Percentiles rank a stretch among this genome's conserved stretches.
phyloP scores from a whole-genome alignment of 1,139 yeast species.

The Sugiyamaella neomexicana region DNA sequence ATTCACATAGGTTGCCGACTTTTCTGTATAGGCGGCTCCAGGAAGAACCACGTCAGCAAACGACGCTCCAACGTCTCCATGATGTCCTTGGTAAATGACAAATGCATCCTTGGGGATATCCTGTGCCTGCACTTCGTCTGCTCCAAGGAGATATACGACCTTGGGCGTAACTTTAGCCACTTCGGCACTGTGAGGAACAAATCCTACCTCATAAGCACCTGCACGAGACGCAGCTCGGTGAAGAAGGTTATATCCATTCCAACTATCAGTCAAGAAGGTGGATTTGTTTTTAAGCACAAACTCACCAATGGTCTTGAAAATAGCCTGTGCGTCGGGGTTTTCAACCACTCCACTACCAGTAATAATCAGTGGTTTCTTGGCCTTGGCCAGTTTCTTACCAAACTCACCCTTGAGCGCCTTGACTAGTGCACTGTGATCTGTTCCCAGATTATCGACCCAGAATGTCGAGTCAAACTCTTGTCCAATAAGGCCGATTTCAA shows the following conservation, averaged over 20 bases:
- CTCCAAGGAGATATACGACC: constrained; percentile 77
- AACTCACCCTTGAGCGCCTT: constrained; percentile 65
- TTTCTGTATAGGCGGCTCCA: constrained; percentile 88
- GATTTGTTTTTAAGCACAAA: constrained; percentile 56
- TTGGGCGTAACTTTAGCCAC: constrained; percentile 61
- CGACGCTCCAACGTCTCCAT: constrained; percentile 88
- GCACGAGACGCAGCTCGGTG: constrained; percentile 87
- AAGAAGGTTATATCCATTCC: constrained; percentile 81
- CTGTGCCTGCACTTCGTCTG: constrained; percentile 71
- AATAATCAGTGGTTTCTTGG: constrained; percentile 75
- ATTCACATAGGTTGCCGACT: constrained; percentile 83
- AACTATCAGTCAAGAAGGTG: constrained; percentile 66
- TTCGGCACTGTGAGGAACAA: constrained; percentile 54
- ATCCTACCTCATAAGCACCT: constrained; percentile 85
- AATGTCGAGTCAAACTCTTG: constrained; percentile 77
- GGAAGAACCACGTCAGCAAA: constrained; percentile 87
- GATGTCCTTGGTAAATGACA: constrained; percentile 90
- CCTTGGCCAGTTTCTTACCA: constrained; percentile 67
- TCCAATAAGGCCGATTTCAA: constrained; percentile 70
- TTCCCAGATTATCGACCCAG: constrained; percentile 64
- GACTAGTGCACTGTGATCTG: constrained; percentile 56
- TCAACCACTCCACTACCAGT: constrained; percentile 82
- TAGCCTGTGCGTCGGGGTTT: constrained; percentile 62
- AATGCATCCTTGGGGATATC: constrained; percentile 84
- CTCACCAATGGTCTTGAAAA: constrained; percentile 61